Percentiles rank a stretch among this genome's conserved stretches.
Conservation (phyloP, 805 yeast genomes). For the Vanderwaltozyma polyspora region DNA sequence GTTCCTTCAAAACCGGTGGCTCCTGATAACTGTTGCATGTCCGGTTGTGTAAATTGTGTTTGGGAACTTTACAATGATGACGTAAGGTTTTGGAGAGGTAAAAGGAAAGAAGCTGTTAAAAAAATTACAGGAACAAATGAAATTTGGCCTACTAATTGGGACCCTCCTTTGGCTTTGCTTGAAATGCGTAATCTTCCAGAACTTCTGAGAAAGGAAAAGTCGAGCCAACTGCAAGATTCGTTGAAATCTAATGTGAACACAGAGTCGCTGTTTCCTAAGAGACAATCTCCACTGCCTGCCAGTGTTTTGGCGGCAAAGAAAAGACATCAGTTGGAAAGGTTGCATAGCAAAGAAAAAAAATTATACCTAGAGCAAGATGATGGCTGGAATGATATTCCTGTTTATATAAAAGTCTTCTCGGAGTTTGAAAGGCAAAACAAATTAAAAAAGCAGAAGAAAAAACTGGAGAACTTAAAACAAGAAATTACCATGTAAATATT, state of each 20-base stretch:
- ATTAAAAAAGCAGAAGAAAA: constrained; percentile 13
- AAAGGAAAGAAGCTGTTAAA: constrained; percentile 49
- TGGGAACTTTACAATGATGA: constrained; percentile 93
- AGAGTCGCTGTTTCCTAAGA: constrained; percentile 26
- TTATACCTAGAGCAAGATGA: constrained; percentile 20
- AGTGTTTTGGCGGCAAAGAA: constrained; percentile 26
- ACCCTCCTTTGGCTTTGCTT: constrained; percentile 39
- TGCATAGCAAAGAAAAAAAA: constrained; percentile 3
- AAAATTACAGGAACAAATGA: constrained; percentile 32
- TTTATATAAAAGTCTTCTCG: constrained; percentile 71
- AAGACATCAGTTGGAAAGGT: constrained; percentile 7
- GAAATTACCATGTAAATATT: neutral
- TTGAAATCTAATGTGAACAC: constrained; percentile 5
- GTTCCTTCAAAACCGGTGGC: constrained; percentile 81
- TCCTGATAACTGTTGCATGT: constrained; percentile 96
- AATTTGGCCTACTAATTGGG: constrained; percentile 56
- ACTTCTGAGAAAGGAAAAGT: constrained; percentile 2
- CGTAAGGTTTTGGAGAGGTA: constrained; percentile 63
- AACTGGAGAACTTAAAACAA: neutral
- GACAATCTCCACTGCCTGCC: constrained; percentile 21
- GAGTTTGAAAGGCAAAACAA: constrained; percentile 64
- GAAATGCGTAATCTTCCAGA: constrained; percentile 35
- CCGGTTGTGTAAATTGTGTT: constrained; percentile 93
- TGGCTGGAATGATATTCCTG: constrained; percentile 53
- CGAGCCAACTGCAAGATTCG: neutral